Percentiles rank a stretch among this genome's conserved stretches.
Evolutionary conservation across 108 stramenopile species (phyloP).

Genomic region (Skeletonema tropicum): DNA sequence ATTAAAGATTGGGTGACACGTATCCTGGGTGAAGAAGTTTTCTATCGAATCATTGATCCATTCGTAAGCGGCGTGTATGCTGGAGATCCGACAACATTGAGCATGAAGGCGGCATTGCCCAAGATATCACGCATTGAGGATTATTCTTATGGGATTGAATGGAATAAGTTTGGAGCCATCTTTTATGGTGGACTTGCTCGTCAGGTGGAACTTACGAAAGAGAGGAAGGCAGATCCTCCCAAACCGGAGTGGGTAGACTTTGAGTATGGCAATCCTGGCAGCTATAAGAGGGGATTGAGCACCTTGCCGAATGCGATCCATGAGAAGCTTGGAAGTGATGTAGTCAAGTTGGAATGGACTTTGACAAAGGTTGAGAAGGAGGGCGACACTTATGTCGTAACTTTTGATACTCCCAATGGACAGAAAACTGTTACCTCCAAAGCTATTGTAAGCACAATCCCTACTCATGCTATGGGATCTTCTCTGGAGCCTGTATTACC

Average conservation of each 20-base stretch:
- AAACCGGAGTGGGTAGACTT: constrained; percentile 78
- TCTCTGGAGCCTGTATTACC: constrained; percentile 75
- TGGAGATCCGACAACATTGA: constrained; percentile 91
- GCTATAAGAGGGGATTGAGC: constrained; percentile 80
- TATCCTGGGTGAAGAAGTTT: constrained; percentile 91
- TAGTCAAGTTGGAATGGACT: constrained; percentile 76
- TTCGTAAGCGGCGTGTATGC: constrained; percentile 97
- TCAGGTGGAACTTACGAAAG: constrained; percentile 79
- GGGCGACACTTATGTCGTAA: constrained; percentile 61
- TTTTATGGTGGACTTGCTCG: constrained; percentile 85
- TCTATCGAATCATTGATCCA: constrained; percentile 91
- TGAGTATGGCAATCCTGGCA: constrained; percentile 89
- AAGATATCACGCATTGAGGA: constrained; percentile 89
- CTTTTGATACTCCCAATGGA: constrained; percentile 82
- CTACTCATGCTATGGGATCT: constrained; percentile 69
- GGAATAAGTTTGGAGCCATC: constrained; percentile 85
- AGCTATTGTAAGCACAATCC: constrained; percentile 80
- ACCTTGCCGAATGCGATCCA: constrained; percentile 86
- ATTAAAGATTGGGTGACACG: constrained; percentile 94
- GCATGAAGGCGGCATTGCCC: constrained; percentile 65
- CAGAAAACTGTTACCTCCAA: constrained; percentile 62
- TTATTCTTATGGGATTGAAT: constrained; percentile 70
- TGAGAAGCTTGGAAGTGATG: constrained; percentile 64
- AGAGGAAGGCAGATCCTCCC: constrained; percentile 80
- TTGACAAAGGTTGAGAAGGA: constrained; percentile 51